Conservation (phyloP, 257 asterid genomes). For the Jaltomata sinuosa region DNA sequence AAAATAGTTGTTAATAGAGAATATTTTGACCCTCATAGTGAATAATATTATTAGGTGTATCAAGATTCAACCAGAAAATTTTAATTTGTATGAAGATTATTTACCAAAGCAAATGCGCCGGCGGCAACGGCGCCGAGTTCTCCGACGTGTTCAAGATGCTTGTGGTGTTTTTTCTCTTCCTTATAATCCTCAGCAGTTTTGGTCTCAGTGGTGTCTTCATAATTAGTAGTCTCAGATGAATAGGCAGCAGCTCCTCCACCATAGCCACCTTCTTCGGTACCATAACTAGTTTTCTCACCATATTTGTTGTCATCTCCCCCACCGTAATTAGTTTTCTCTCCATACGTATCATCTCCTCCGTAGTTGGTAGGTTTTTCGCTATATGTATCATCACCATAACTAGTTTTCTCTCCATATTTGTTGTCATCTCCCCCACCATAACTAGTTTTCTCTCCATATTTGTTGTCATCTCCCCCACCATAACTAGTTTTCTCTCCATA, state of each 20-base stretch:
- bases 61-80: too few species aligned
- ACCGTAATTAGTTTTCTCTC: background rate
- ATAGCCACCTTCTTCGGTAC: background rate
- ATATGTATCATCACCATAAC: background rate
- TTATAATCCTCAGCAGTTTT: slow-evolving; percentile 17
- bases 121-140: slow-evolving; percentile 41
- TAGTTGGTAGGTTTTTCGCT: background rate
- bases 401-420: background rate
- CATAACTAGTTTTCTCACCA: background rate
- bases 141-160: slow-evolving; percentile 44
- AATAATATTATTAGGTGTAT: too few species aligned
- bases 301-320: background rate
- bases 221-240: slow-evolving; percentile 12
- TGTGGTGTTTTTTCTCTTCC: slow-evolving; percentile 49
- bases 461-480: background rate
- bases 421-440: background rate
- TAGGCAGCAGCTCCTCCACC: background rate
- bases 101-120: slow-evolving; percentile 63
- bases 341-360: background rate
- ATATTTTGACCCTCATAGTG: too few species aligned
- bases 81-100: background rate
- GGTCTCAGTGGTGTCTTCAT: background rate
- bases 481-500: background rate
- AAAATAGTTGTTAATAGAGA: too few species aligned
- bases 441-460: background rate